Base-by-base conservation (phyloP, 805 yeast species). In the Candida montana region DNA sequence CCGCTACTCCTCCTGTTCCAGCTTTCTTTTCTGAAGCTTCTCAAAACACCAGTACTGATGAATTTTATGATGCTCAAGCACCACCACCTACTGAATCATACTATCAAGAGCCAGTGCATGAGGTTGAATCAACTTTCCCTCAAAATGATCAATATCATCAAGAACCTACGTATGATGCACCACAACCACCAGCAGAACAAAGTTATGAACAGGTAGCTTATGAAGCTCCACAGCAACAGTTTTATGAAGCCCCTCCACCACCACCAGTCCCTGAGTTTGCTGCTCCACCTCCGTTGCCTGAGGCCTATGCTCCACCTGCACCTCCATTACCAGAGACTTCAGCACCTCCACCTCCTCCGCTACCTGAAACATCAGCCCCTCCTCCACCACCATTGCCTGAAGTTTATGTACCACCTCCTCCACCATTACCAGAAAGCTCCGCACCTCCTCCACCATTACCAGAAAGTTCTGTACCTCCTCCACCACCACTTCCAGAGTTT, bases 391-490 rank as follows among this genome's bases (percentile, higher is more conserved):
- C 63, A 7, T 58, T 61, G 1, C 57, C 63, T 10, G 60, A 62
- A 15, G 48, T 11, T 9, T 39, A 7, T 13, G 57, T 59, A 4
- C 59, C 61, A 8, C 56, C 61, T 15, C 42, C 60, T 46, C 52
- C 68, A 3, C 50, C 63, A 9, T 59, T 61, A 2, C 57, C 63
- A 13, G 60, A 63, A n/a, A 57, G 65, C n/a, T 44, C 63, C 8
- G 59, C 57, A 26, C 57, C 63, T 7, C 53, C 65, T 24, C 52
- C 56, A 6, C 58, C 63, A 9, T 59, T 61, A 2, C 57, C 63
- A 13, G 60, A 63, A n/a, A 57, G 65, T 15, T 44, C 63, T 9
- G 59, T 56, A 26, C 57, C 63, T 7, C 53, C 65, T 24, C 52
- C 69, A 9, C 45, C 69, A 15, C 42, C 57, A 19, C 41, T 54